Evolutionary conservation across 129 eudicot species (phyloP).

Genomic region (Chrysanthemum makinoi): DNA sequence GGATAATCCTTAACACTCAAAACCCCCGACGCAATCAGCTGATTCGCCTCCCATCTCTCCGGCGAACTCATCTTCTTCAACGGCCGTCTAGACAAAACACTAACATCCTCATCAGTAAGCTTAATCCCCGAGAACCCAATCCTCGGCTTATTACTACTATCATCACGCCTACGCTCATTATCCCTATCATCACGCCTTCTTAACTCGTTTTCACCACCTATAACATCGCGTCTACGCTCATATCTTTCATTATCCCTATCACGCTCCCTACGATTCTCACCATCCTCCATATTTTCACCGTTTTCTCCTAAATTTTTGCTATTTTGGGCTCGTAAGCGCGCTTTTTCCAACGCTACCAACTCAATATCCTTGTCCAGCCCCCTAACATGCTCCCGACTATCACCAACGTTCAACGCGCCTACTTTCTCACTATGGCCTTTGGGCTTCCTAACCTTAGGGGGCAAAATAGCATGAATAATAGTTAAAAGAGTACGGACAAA

Average conservation of each 20-base stretch:
- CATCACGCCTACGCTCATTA: not conserved
- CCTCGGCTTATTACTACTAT: slow-evolving; percentile 32
- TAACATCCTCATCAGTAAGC: slow-evolving; percentile 60
- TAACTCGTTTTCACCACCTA: not conserved
- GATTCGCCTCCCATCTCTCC: slow-evolving; percentile 88
- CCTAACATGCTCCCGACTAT: slow-evolving; percentile 62
- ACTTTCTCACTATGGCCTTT: slow-evolving; percentile 13
- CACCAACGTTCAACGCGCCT: slow-evolving; percentile 45
- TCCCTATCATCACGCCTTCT: slow-evolving; percentile 12
- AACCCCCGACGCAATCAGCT: slow-evolving; percentile 85
- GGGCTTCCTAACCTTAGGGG: slow-evolving; percentile 44
- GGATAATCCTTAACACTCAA: slow-evolving; percentile 69
- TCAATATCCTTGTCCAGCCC: slow-evolving; percentile 71
- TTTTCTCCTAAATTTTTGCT: no score
- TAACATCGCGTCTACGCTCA: slow-evolving; percentile 21
- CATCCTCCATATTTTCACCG: no score
- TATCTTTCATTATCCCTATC: slow-evolving; percentile 7
- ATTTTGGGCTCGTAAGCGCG: no score
- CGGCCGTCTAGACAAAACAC: slow-evolving; percentile 58
- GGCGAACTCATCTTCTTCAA: slow-evolving; percentile 90
- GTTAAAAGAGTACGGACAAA: slow-evolving; percentile 65
- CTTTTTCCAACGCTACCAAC: slow-evolving; percentile 40
- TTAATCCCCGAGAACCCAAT: slow-evolving; percentile 68
- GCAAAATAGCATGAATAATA: slow-evolving; percentile 81
- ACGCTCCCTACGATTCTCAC: no score